Conservation (phyloP, 139 green algal species). For the Nannochloris sp. region DNA sequence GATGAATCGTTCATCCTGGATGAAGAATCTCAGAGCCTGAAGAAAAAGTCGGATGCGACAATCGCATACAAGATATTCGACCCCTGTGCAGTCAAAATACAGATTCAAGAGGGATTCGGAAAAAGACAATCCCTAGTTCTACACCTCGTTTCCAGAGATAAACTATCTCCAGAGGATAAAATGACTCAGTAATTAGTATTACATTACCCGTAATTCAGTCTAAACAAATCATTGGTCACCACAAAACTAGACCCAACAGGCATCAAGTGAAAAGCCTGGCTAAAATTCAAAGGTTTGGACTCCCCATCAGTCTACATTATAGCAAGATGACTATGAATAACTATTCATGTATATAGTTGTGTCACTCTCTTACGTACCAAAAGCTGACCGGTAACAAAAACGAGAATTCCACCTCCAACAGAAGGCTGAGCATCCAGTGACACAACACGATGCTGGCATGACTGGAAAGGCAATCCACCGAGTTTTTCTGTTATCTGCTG, state of each 20-base stretch:
- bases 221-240: conserved; percentile 79
- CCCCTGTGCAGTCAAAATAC: conserved; percentile 58
- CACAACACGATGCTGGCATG: conserved; percentile 56
- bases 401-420: conserved; percentile 62
- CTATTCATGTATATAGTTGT: not conserved
- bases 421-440: conserved; percentile 79
- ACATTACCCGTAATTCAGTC: conserved; percentile 63
- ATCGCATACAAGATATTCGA: conserved; percentile 59
- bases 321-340: conserved; percentile 19
- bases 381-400: conserved; percentile 81
- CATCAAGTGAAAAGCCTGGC: conserved; percentile 85
- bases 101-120: conserved; percentile 49
- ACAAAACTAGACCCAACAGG: conserved; percentile 57
- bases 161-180: conserved; percentile 32
- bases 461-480: conserved; percentile 63
- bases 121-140: conserved; percentile 51
- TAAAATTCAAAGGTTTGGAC: conserved; percentile 75
- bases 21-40: conserved; percentile 22
- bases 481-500: conserved; percentile 69
- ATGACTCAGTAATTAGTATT: conserved; percentile 13
- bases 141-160: conserved; percentile 33
- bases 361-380: conserved; percentile 7
- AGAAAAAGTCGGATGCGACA: conserved; percentile 11
- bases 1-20: conserved; percentile 15
- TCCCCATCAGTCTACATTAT: conserved; percentile 59